Evolutionary conservation across 2,329 filamentous ascomycete species (phyloP).

Genomic region (Stagonosporopsis chrysanthemi): DNA sequence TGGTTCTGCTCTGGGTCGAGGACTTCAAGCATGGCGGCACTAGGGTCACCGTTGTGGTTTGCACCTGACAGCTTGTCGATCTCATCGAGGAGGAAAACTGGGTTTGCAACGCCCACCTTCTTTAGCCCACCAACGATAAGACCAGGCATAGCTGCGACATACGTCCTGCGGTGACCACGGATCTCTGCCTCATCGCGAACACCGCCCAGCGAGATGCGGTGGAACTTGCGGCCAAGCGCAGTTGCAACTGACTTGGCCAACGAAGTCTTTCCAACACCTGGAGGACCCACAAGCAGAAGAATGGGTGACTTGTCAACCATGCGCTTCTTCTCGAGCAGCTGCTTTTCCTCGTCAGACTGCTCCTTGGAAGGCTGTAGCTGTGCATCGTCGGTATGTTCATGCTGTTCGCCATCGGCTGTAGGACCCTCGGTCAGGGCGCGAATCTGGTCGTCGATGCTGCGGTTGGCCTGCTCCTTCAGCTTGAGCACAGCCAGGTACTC

Average conservation of each 20-base stretch:
- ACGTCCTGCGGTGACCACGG: conserved; percentile 90
- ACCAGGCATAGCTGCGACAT: conserved; percentile 98
- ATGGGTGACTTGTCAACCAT: conserved; percentile 97
- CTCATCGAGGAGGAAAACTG: conserved; percentile 94
- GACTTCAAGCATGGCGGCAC: conserved; percentile 96
- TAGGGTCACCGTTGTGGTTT: conserved; percentile 94
- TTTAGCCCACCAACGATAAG: conserved; percentile 91
- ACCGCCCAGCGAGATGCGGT: conserved; percentile 93
- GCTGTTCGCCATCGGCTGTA: conserved; percentile 42
- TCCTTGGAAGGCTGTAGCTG: conserved; percentile 51
- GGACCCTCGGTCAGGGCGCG: conserved; percentile 59
- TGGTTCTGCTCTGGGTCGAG: conserved; percentile 97
- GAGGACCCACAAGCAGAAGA: conserved; percentile 88
- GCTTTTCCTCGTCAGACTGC: conserved; percentile 64
- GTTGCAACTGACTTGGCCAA: conserved; percentile 92
- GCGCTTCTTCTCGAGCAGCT: conserved; percentile 79
- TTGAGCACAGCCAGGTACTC: conserved; percentile 97
- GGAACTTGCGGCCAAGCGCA: conserved; percentile 92
- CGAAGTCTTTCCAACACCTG: conserved; percentile 95
- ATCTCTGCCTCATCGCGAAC: conserved; percentile 98
- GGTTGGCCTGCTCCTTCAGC: conserved; percentile 89
- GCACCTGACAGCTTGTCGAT: conserved; percentile 95
- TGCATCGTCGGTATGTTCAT: conserved; percentile 49
- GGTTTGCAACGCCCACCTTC: conserved; percentile 95
- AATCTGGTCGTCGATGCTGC: conserved; percentile 81